Conservation (phyloP, 225 moss, liverwort and hornwort genomes). For the Lunularia cruciata region DNA sequence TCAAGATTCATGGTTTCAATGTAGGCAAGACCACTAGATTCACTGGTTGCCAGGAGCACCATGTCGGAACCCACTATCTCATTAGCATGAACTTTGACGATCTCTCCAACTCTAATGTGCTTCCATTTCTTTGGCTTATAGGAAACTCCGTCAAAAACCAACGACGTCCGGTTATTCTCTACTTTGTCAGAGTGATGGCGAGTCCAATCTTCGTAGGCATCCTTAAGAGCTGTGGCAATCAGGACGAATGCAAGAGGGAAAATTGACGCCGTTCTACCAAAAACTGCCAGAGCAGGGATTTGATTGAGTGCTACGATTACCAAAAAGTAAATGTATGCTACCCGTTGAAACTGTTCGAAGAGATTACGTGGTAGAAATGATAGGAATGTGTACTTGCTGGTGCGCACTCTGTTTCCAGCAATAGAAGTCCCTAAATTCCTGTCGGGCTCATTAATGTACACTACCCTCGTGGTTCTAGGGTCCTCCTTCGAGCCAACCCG, state of each 20-base stretch:
- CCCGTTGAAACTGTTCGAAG: constrained; percentile 88
- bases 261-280: constrained; percentile 81
- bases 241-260: constrained; percentile 86
- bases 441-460: constrained; percentile 71
- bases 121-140: constrained; percentile 75
- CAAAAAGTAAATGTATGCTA: constrained; percentile 85
- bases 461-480: constrained; percentile 42
- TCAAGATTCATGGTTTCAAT: constrained; percentile 90
- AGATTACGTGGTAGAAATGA: constrained; percentile 76
- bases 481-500: constrained; percentile 35
- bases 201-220: constrained; percentile 91
- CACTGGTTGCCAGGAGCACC: constrained; percentile 69
- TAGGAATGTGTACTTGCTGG: constrained; percentile 79
- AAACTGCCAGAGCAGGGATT: constrained; percentile 82
- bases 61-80: constrained; percentile 79
- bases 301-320: constrained; percentile 84
- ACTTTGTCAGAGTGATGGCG: constrained; percentile 63
- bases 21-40: constrained; percentile 68
- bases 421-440: constrained; percentile 44
- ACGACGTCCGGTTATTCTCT: constrained; percentile 72
- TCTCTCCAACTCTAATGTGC: constrained; percentile 69
- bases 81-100: constrained; percentile 73
- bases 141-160: constrained; percentile 54
- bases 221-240: constrained; percentile 79
- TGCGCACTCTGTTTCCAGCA: constrained; percentile 67